phyloP scores from a whole-genome alignment of 441 rosid species.

The Arabidopsis lyrata region DNA sequence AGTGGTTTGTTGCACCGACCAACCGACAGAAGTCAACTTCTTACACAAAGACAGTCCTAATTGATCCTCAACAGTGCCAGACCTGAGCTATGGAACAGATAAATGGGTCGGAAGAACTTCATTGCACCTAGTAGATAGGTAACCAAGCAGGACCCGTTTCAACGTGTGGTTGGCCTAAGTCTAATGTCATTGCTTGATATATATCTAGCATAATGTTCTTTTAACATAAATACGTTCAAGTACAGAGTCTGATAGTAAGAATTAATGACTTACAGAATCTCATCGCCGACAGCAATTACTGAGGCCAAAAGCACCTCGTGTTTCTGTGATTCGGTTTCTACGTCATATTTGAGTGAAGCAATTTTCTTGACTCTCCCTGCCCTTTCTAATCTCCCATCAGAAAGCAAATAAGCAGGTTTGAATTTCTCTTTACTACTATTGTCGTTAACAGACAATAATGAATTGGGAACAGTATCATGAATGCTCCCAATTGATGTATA shows the following conservation, averaged over 20 bases:
- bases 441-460: constrained; percentile 64
- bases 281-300: constrained; percentile 89
- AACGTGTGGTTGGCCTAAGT: constrained; percentile 21
- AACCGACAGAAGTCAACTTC: constrained; percentile 84
- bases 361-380: constrained; percentile 87
- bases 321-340: constrained; percentile 50
- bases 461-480: constrained; percentile 92
- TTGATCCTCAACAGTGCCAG: constrained; percentile 90
- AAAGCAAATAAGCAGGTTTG: constrained; percentile 95
- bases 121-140: constrained; percentile 24
- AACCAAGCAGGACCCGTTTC: constrained; percentile 17
- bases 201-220: constrained; percentile 18
- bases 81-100: constrained; percentile 99
- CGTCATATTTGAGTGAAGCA: constrained; percentile 50
- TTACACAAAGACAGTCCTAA: constrained; percentile 74
- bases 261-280: constrained; percentile 87
- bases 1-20: constrained; percentile 71
- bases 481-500: constrained; percentile 98
- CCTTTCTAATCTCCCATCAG: constrained; percentile 97
- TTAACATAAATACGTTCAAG: neutral
- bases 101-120: constrained; percentile 45
- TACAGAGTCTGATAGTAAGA: constrained; percentile 22
- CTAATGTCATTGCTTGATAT: constrained; percentile 4
- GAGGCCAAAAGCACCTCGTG: constrained; percentile 69
- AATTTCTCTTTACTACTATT: constrained; percentile 63